These are phyloP conservation scores for Cordyceps javanica DNA, from an alignment of 2,329 filamentous ascomycete species.

Conservation along the genomic window DNA sequence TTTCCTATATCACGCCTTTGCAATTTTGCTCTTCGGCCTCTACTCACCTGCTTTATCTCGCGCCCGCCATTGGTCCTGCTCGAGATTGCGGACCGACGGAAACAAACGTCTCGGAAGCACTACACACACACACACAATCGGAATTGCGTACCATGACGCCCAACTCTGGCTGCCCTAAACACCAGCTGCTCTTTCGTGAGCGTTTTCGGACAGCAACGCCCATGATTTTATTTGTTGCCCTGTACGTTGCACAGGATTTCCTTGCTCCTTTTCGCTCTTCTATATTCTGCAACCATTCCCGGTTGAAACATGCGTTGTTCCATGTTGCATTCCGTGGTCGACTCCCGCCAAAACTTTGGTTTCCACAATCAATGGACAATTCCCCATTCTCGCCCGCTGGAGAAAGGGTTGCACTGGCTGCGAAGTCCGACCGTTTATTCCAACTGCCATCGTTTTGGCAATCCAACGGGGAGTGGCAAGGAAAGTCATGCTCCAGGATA, in stretches of 20 bases:
- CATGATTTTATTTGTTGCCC: constrained; percentile 8
- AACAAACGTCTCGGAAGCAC: too few relatives aligned
- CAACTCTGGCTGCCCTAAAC: background rate
- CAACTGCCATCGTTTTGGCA: background rate
- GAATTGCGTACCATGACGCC: too few relatives aligned
- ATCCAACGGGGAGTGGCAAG: background rate
- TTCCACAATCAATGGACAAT: too few relatives aligned
- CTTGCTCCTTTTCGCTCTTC: background rate
- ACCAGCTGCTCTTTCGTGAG: background rate
- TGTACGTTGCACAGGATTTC: background rate
- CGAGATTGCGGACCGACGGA: too few relatives aligned
- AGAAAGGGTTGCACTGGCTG: background rate
- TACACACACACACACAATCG: too few relatives aligned
- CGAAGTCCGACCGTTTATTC: background rate
- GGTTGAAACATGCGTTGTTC: too few relatives aligned
- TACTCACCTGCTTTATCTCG: too few relatives aligned
- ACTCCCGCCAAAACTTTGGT: background rate
- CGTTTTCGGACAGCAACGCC: background rate
- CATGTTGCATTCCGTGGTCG: background rate
- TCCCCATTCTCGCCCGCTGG: background rate
- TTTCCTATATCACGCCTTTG: too few relatives aligned
- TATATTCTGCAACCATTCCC: background rate
- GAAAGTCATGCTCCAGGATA: background rate
- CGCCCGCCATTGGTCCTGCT: too few relatives aligned
- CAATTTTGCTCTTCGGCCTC: too few relatives aligned